phyloP scores from a whole-genome alignment of 495 filamentous ascomycete species.

The Lindgomyces ingoldianus region DNA sequence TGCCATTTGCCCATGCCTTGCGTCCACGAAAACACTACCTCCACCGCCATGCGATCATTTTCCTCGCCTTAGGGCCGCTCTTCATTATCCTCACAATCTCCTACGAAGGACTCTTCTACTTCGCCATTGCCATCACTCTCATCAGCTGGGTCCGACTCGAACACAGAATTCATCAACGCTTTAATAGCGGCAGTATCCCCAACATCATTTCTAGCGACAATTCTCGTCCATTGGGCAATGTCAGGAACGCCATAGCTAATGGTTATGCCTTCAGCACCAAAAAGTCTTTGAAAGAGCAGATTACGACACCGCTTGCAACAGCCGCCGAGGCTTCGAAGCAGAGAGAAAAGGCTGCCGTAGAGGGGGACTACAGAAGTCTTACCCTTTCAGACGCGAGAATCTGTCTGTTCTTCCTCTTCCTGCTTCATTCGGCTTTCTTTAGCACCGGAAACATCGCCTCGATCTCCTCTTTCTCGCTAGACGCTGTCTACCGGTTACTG shows the following conservation, averaged over 20 bases:
- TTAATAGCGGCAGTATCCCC: not conserved
- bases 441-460: slow-evolving; percentile 96
- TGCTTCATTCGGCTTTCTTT: slow-evolving; percentile 96
- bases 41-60: slow-evolving; percentile 84
- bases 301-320: no score
- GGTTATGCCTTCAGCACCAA: no score
- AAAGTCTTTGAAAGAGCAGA: no score
- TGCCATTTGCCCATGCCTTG: slow-evolving; percentile 79
- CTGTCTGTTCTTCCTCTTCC: slow-evolving; percentile 89
- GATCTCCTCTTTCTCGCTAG: slow-evolving; percentile 92
- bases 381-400: slow-evolving; percentile 80
- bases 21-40: slow-evolving; percentile 86
- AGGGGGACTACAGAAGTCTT: slow-evolving; percentile 63
- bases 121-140: slow-evolving; percentile 79
- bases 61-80: slow-evolving; percentile 87
- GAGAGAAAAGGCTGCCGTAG: no score
- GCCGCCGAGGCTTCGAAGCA: no score
- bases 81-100: slow-evolving; percentile 98
- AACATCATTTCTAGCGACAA: not conserved
- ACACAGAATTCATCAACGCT: slow-evolving; percentile 63
- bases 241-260: no score
- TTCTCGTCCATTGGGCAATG: no score
- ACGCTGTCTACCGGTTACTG: slow-evolving; percentile 83
- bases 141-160: slow-evolving; percentile 90
- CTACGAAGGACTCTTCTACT: slow-evolving; percentile 98